These are phyloP conservation scores for Lactifluus rugatus DNA, from an alignment of 768 basidiomycete genomes.

Conservation along the genomic window DNA sequence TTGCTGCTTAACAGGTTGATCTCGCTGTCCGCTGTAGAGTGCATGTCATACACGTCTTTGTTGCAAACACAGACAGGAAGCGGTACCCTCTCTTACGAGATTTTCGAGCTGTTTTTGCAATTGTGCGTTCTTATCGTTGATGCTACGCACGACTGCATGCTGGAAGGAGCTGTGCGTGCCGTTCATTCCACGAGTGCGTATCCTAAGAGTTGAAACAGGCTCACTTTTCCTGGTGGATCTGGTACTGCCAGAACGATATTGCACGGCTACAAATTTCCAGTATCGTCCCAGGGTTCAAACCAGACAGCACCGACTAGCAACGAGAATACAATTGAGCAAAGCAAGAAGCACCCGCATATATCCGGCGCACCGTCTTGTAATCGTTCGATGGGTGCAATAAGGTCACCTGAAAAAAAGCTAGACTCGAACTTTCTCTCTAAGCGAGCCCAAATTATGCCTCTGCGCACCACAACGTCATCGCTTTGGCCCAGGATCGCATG, in stretches of 20 bases:
- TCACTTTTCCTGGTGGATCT: conserved; percentile 77
- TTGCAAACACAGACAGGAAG: background rate
- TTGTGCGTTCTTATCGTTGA: conserved; percentile 76
- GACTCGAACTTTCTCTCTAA: background rate
- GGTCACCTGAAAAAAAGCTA: conserved; percentile 43
- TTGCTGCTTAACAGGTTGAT: conserved; percentile 62
- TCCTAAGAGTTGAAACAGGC: background rate
- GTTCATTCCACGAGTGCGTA: background rate
- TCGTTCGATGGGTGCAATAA: conserved; percentile 81
- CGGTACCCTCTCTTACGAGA: conserved; percentile 73
- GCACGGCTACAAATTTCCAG: conserved; percentile 83
- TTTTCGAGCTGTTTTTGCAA: conserved; percentile 80
- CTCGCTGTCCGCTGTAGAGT: conserved; percentile 59
- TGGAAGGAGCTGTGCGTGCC: conserved; percentile 55
- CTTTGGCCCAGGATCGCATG: background rate
- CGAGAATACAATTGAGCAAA: background rate
- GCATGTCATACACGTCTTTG: background rate
- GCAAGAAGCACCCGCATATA: conserved; percentile 22
- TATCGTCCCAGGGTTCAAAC: conserved; percentile 62
- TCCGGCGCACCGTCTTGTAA: conserved; percentile 74
- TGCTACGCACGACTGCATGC: conserved; percentile 68
- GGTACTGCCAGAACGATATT: conserved; percentile 87
- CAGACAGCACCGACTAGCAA: conserved; percentile 71
- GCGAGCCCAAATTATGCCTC: background rate
- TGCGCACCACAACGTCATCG: conserved; percentile 28